Evolutionary conservation across 352 stramenopile genomes (phyloP).

Genomic region (Pythium sp.): DNA sequence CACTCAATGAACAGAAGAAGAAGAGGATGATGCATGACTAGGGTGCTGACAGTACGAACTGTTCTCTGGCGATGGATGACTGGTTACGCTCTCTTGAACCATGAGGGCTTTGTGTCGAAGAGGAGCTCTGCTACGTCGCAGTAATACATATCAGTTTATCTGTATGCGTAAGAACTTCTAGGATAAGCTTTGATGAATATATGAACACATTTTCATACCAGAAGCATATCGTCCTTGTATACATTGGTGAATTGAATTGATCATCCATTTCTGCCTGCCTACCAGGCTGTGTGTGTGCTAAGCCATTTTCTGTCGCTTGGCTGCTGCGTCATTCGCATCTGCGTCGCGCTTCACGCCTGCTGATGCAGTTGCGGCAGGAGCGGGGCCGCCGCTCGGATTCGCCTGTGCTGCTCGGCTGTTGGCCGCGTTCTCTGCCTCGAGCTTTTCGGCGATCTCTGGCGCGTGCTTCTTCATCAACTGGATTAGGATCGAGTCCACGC

Average conservation of each 20-base stretch:
- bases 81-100: not conserved
- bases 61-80: not conserved
- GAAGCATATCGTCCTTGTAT: not conserved
- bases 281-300: conserved; percentile 10
- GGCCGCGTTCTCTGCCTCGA: conserved; percentile 44
- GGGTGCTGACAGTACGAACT: not conserved
- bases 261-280: not conserved
- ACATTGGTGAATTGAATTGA: not conserved
- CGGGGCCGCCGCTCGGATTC: conserved; percentile 5
- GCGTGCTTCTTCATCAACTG: conserved; percentile 86
- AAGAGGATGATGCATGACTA: not conserved
- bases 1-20: not conserved
- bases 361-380: not conserved
- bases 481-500: conserved; percentile 80
- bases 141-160: not conserved
- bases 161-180: not conserved
- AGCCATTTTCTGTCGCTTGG: conserved; percentile 66
- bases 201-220: not conserved
- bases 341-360: conserved; percentile 28
- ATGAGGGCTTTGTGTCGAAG: not conserved
- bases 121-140: not conserved
- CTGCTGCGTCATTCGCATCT: conserved; percentile 7
- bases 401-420: conserved; percentile 15
- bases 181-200: not conserved
- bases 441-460: conserved; percentile 79